Evolutionary conservation across 108 stramenopile genomes (phyloP).

Genomic region (Stephanodiscus minutulus): DNA sequence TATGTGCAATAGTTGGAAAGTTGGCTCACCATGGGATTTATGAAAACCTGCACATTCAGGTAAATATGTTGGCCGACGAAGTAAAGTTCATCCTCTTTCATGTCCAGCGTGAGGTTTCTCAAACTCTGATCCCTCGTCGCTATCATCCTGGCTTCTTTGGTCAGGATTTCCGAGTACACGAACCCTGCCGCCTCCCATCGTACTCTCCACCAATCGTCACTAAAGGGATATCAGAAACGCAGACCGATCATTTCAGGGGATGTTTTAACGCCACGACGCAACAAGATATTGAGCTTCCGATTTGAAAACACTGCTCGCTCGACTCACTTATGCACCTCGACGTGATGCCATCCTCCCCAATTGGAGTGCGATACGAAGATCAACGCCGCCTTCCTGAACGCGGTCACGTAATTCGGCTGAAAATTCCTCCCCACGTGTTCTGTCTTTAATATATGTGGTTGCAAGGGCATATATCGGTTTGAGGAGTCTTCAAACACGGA

Average conservation of each 20-base stretch:
- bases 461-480: no score
- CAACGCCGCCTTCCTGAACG: constrained; percentile 80
- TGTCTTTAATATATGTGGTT: not conserved
- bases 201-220: constrained; percentile 71
- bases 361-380: constrained; percentile 68
- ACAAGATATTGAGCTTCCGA: no score
- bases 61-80: constrained; percentile 59
- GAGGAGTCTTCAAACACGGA: no score
- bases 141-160: constrained; percentile 27
- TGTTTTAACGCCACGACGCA: no score
- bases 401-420: constrained; percentile 75
- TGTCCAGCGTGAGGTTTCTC: constrained; percentile 24
- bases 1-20: not conserved
- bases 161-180: constrained; percentile 48
- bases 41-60: constrained; percentile 49
- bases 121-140: constrained; percentile 40
- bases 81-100: constrained; percentile 3
- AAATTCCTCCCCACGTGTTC: constrained; percentile 70
- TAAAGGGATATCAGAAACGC: not conserved
- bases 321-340: constrained; percentile 33
- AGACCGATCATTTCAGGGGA: not conserved
- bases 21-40: constrained; percentile 48
- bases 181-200: constrained; percentile 70
- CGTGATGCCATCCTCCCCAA: constrained; percentile 86
- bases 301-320: not conserved